phyloP scores from a whole-genome alignment of 495 filamentous ascomycete genomes.

The Wilcoxina mikolae region DNA sequence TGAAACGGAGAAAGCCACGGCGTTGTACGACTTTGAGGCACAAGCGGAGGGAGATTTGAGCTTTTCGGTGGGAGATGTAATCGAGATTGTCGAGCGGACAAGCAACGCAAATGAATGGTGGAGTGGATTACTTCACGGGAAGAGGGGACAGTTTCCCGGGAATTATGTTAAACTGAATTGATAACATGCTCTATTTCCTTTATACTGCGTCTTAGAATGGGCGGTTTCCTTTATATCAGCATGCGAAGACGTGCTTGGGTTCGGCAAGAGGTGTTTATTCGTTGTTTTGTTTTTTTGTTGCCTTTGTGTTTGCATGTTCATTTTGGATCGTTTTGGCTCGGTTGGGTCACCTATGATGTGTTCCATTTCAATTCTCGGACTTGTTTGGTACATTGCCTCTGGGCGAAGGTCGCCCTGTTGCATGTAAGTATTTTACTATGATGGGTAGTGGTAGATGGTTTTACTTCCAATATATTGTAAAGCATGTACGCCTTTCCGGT shows the following conservation, averaged over 20 bases:
- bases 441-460: no score
- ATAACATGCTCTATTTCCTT: not conserved
- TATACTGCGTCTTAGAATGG: not conserved
- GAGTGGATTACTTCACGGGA: slow-evolving; percentile 61
- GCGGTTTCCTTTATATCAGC: no score
- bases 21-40: slow-evolving; percentile 89
- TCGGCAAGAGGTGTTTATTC: not conserved
- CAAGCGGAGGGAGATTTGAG: slow-evolving; percentile 90
- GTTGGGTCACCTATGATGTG: no score
- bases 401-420: no score
- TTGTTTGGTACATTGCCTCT: no score
- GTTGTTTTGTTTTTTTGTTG: not conserved
- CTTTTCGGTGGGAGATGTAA: slow-evolving; percentile 77
- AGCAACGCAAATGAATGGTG: slow-evolving; percentile 94
- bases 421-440: no score
- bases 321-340: not conserved
- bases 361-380: no score
- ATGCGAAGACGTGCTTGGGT: not conserved
- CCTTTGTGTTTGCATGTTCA: no score
- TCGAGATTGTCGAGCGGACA: slow-evolving; percentile 71
- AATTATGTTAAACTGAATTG: slow-evolving; percentile 32
- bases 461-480: no score
- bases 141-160: slow-evolving; percentile 90
- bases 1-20: slow-evolving; percentile 62
- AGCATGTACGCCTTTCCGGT: no score